These are phyloP conservation scores for Oryza longistaminata DNA, from an alignment of 176 grass and related monocot species.

Conservation along the genomic window DNA sequence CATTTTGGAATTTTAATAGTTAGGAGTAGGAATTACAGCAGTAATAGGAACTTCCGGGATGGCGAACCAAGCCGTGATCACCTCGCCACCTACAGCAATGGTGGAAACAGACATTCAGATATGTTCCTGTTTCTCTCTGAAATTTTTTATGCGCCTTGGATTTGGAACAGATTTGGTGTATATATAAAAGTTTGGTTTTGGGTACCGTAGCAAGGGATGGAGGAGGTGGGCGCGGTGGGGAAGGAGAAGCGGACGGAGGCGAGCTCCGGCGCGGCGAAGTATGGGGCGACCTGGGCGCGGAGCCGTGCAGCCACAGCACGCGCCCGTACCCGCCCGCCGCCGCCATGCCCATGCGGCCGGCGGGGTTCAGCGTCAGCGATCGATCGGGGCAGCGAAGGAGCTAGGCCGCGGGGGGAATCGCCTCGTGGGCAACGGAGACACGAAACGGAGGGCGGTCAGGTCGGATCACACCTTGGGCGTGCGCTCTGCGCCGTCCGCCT, in stretches of 20 bases:
- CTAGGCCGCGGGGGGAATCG: no score
- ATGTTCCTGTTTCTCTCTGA: background rate
- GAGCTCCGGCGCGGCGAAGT: conserved; percentile 48
- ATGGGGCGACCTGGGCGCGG: conserved; percentile 44
- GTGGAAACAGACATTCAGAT: background rate
- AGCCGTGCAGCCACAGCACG: conserved; percentile 66
- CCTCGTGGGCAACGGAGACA: no score
- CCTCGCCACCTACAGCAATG: conserved; percentile 29
- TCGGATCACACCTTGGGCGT: no score
- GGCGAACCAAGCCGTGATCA: conserved; percentile 45
- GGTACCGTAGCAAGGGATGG: conserved; percentile 46
- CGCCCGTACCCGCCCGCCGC: conserved; percentile 14
- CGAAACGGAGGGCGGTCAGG: no score
- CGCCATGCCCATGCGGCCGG: no score
- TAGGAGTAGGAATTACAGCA: conserved; percentile 33
- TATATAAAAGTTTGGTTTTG: background rate
- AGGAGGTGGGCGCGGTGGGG: conserved; percentile 46
- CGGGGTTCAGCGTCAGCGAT: no score
- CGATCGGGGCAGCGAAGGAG: no score
- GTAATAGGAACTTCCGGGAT: conserved; percentile 50
- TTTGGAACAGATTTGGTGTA: background rate
- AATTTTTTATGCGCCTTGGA: background rate
- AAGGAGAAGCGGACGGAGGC: conserved; percentile 45
- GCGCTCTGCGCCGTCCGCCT: no score
- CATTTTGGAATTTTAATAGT: background rate